Evolutionary conservation across 177 flowering plant genomes (phyloP), one percentile per base, ranked within the genome.

Genomic region (Vitis hybrid): DNA sequence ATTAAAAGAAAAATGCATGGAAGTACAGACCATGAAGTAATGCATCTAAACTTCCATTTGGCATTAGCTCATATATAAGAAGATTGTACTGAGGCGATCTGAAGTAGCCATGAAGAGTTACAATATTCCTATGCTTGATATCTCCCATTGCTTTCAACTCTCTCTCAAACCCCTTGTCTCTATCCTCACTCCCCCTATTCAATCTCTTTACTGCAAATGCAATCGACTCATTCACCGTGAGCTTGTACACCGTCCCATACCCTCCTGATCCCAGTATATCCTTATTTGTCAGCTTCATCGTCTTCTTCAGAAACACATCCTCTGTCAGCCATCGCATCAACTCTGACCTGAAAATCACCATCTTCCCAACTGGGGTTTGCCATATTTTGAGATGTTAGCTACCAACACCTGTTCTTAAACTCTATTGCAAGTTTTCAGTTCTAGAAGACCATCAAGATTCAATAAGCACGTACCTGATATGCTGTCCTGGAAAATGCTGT

Each of bases 111-210:
- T 89, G 87, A 56, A 93, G 98, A 63, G 90, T 85, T 10, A 95
- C 87, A 59, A 95, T 87, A 69, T 95, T 95, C 32, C 93, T 71
- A 61, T 95, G 99, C 83, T 95, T 93, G 14, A 95, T 93, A 63
- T 93, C 97, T 7, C 92, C 96, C 97, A 93, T 90, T 5, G 97
- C 94, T 67, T 87, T 87, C 71, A 95, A 73, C 75, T 95, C 99
- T 75, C 99, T 87, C 78, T 90, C 92, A 60, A 95, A 95, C n/a
- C 96, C 96, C 57, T 82, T 79, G 64, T 94, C 97, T 73, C 84
- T 78, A 0, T 93, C 98, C 63, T 83, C 80, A 65, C 78, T 83
- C 58, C 88, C 89, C 63, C 86, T 79, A 84, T 79, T 82, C 2
- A 95, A 75, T 67, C 87, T 86, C 72, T 95, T 95, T 11, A 95